Conservation (phyloP, 2,329 filamentous ascomycete species). For the Scedosporium boydii region DNA sequence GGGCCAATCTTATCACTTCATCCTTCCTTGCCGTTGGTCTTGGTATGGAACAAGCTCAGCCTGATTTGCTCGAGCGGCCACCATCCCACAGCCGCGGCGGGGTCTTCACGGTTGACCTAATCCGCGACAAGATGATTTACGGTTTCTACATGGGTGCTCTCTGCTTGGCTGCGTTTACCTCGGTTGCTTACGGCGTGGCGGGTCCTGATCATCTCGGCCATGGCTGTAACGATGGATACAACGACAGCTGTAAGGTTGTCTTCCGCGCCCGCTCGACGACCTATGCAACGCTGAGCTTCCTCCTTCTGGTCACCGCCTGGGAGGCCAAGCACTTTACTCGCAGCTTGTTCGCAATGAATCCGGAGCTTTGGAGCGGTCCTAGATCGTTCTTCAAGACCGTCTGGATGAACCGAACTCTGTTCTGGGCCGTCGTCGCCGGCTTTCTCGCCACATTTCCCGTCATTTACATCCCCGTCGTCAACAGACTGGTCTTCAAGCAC, state of each 20-base stretch:
- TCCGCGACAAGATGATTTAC: conserved; percentile 58
- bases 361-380: conserved; percentile 36
- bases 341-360: conserved; percentile 59
- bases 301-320: conserved; percentile 61
- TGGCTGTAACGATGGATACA: conserved; percentile 48
- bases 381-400: conserved; percentile 49
- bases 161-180: conserved; percentile 50
- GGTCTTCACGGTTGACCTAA: conserved; percentile 55
- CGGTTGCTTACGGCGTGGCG: conserved; percentile 42
- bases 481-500: conserved; percentile 60
- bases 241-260: conserved; percentile 41
- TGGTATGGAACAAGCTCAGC: conserved; percentile 59
- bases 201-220: conserved; percentile 34
- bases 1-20: conserved; percentile 68
- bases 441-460: conserved; percentile 52
- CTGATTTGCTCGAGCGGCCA: conserved; percentile 57
- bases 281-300: conserved; percentile 60
- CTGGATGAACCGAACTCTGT: conserved; percentile 59
- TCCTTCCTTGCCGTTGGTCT: conserved; percentile 63
- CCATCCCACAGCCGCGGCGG: conserved; percentile 51
- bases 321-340: conserved; percentile 64
- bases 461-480: conserved; percentile 59
- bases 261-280: conserved; percentile 59
- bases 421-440: conserved; percentile 52
- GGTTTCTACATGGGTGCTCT: conserved; percentile 54